Percentiles rank a stretch among this genome's conserved stretches.
Conservation (phyloP, 2,329 filamentous ascomycete genomes). For the Botryotinia convoluta region DNA sequence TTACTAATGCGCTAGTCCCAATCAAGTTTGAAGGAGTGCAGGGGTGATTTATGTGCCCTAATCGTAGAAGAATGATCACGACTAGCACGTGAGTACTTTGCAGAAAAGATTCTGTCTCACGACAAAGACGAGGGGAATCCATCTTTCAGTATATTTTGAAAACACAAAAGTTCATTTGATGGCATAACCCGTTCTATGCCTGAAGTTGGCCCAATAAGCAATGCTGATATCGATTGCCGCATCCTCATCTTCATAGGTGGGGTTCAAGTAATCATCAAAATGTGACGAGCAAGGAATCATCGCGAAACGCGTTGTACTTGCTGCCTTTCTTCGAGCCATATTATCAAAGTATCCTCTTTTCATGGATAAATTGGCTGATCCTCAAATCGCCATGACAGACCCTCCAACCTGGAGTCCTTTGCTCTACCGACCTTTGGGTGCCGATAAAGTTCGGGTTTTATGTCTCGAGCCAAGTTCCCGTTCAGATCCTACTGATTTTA, state of each 20-base stretch:
- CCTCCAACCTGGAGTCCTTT: not conserved
- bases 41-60: not conserved
- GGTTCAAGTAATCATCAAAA: not conserved
- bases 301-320: not conserved
- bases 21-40: not conserved
- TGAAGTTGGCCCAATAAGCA: not conserved
- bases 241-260: not conserved
- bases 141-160: not conserved
- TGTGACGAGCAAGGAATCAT: not conserved
- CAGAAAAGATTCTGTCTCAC: not conserved
- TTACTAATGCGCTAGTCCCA: not conserved
- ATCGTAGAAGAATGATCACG: not conserved
- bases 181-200: not conserved
- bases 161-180: not conserved
- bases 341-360: fast-evolving
- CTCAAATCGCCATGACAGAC: not conserved
- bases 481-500: not conserved
- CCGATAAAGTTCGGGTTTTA: conserved; percentile 5
- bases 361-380: fast-evolving
- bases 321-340: not conserved
- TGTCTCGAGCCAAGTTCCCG: conserved; percentile 14
- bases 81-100: not conserved
- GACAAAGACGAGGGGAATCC: not conserved
- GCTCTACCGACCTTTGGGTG: not conserved
- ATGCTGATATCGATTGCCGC: not conserved